A percentile compares a stretch with the other conserved stretches of the same genome.
Conservation (phyloP, 2,329 filamentous ascomycete species). For the Fusarium pininemorale region DNA sequence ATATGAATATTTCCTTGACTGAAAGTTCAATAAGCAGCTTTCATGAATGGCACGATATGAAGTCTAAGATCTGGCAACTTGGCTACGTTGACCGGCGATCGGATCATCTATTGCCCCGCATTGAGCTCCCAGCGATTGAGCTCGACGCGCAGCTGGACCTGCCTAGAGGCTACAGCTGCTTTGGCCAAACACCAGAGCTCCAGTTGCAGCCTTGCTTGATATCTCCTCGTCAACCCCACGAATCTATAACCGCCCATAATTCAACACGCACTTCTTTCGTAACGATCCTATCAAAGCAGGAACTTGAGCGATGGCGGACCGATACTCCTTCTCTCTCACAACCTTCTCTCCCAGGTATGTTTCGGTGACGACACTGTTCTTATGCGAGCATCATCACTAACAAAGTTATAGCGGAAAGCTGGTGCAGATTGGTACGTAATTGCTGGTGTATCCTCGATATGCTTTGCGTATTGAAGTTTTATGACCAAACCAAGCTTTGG, state of each 20-base stretch:
- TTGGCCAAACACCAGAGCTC: conserved; percentile 48
- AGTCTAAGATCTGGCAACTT: not conserved
- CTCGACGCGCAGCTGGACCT: conserved; percentile 52
- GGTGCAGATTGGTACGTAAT: conserved; percentile 84
- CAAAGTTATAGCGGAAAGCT: conserved; percentile 82
- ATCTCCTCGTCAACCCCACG: conserved; percentile 37
- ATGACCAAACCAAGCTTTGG: not conserved
- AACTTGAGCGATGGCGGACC: conserved; percentile 81
- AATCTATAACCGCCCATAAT: conserved; percentile 31
- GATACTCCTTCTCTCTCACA: conserved; percentile 99
- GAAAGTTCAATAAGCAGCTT: not conserved
- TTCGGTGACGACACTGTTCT: conserved; percentile 42
- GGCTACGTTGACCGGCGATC: conserved; percentile 15
- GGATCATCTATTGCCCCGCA: conserved; percentile 44
- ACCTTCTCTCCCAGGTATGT: conserved; percentile 98
- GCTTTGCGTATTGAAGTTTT: not conserved
- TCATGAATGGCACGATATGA: not conserved
- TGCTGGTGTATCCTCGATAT: not conserved
- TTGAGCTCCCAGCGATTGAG: conserved; percentile 39
- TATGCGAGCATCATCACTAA: conserved; percentile 54
- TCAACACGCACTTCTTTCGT: conserved; percentile 10
- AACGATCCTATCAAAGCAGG: conserved; percentile 6
- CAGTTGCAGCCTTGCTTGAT: conserved; percentile 44
- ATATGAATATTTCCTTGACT: not conserved
- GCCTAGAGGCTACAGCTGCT: conserved; percentile 47